Conservation (phyloP, 1,284 basidiomycete species). For the Pseudozyma hubeiensis region DNA sequence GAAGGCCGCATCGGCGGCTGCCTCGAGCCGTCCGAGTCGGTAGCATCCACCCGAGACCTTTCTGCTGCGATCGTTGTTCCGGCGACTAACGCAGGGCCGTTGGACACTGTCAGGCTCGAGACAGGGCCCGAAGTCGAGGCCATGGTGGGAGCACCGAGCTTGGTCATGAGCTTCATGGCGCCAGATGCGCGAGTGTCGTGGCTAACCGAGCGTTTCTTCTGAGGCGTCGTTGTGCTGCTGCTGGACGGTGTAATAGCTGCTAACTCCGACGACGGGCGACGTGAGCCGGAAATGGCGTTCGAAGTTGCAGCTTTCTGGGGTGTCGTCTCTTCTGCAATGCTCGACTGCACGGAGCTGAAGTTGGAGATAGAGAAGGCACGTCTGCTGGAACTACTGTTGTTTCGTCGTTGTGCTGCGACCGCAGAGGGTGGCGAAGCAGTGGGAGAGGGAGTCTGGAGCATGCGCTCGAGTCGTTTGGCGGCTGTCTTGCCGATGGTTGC, state of each 20-base stretch:
- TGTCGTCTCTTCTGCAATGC: constrained; percentile 33
- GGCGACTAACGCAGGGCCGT: background rate
- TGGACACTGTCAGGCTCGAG: background rate
- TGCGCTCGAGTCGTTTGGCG: constrained; percentile 52
- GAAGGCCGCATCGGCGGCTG: constrained; percentile 23
- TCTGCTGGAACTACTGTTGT: constrained; percentile 5
- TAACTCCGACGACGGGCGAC: background rate
- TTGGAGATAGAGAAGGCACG: constrained; percentile 41
- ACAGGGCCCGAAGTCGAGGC: constrained; percentile 16
- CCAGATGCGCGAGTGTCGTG: constrained; percentile 25
- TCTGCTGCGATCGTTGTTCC: background rate
- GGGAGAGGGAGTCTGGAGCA: constrained; percentile 38
- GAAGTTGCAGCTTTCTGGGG: background rate
- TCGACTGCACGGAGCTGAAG: constrained; percentile 29
- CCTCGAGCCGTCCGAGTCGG: constrained; percentile 4
- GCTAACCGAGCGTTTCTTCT: constrained; percentile 47
- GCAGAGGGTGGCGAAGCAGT: constrained; percentile 21
- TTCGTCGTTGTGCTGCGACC: constrained; percentile 10
- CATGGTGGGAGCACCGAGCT: constrained; percentile 14
- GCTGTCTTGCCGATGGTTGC: constrained; percentile 59
- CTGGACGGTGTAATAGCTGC: background rate
- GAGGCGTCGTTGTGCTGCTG: constrained; percentile 18
- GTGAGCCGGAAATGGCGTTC: background rate
- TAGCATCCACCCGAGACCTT: background rate
- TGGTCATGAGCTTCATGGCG: constrained; percentile 25